Evolutionary conservation across 2,329 filamentous ascomycete genomes (phyloP), one percentile per base, ranked within the genome.

Genomic region (Neofusicoccum umdonicola): DNA sequence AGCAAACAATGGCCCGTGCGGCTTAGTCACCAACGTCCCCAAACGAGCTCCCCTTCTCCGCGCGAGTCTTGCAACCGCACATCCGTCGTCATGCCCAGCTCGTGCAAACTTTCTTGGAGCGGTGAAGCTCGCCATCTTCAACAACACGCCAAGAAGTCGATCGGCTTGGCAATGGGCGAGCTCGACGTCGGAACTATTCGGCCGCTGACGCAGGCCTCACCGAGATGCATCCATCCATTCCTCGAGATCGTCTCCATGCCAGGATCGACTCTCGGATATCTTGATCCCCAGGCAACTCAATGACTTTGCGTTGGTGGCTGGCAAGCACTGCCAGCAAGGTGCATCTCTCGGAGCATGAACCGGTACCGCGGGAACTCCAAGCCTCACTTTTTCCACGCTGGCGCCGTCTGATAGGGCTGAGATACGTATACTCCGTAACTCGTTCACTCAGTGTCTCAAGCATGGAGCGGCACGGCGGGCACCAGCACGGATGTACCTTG

Each of bases 21-120:
- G 61, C 27, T 56, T 47, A 63, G 61, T 56, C 61, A 56, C 39
- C 37, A 34, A 6, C 60, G 4, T 11, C n/a, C 15, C 42, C 56
- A 35, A 42, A 34, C 12, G 17, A 13, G 19, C 54, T 12, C n/a
- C 9, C 17, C 9, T 50, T 50, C 47, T 50, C 47, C 19, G 34
- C 27, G 45, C 45, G 45, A 27, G 45, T 27, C 17, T 19, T 48
- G 17, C 42, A 45, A 31, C 27, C 27, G 7, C 27, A 31, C 27
- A 7, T 19, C 19, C 19, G 17, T 3, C 45, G 2, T n/a, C 45
- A 48, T 45, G 8, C 13, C 45, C 17, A 27, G n/a, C n/a, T 45
- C 17, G 15, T n/a, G 9, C 45, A 48, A 27, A 19, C 4, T 27
- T 11, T 48, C 45, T 8, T 8, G 19, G 12, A 48, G 45, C 45